Evolutionary conservation across 139 green algal species (phyloP).

Genomic region (Coelastrella sp.): DNA sequence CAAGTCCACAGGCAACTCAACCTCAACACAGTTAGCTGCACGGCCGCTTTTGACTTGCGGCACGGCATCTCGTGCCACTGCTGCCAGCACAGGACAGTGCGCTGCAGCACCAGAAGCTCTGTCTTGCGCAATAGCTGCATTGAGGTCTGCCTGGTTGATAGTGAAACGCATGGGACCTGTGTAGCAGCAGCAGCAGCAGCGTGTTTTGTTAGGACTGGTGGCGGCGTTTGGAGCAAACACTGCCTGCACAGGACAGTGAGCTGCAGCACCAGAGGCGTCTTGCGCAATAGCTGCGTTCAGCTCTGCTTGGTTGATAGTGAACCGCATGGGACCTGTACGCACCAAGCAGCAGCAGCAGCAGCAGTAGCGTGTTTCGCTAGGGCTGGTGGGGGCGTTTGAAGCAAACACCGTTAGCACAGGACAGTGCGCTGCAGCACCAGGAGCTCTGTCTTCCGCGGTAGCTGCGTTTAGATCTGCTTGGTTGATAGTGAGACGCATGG

Average conservation of each 20-base stretch:
- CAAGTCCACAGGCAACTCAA: constrained; percentile 74
- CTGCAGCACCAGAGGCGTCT: not conserved
- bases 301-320: no score
- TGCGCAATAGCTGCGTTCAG: no score
- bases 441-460: constrained; percentile 22
- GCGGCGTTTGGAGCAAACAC: not conserved
- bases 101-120: not conserved
- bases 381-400: no score
- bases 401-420: not conserved
- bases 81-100: not conserved
- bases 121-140: no score
- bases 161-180: no score
- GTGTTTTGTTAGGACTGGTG: no score
- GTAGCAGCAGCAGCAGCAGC: no score
- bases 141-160: no score
- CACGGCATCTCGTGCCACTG: not conserved
- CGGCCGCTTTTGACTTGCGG: not conserved
- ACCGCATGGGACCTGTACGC: no score
- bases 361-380: no score
- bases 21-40: not conserved
- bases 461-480: constrained; percentile 5
- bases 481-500: constrained; percentile 15
- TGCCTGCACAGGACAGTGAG: not conserved
- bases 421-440: not conserved
- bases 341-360: no score